Conservation (phyloP, 768 basidiomycete species). For the Xerocomus potaroensis region DNA sequence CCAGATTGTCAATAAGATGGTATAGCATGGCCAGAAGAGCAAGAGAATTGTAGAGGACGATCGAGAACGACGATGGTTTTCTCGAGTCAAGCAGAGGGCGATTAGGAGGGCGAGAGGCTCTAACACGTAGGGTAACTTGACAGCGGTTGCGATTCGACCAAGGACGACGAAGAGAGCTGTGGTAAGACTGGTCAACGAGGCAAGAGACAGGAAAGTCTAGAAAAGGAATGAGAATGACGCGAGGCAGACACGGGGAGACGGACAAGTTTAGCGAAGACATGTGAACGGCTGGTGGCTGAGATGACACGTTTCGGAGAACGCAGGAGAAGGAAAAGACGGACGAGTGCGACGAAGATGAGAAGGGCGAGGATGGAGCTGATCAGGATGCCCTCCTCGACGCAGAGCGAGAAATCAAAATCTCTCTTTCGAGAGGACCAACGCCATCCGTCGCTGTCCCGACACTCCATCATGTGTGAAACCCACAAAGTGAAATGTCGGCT, state of each 20-base stretch:
- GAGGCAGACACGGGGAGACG: constrained; percentile 23
- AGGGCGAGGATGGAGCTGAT: neutral
- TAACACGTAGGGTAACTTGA: constrained; percentile 50
- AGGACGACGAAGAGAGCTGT: constrained; percentile 39
- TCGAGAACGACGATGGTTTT: constrained; percentile 68
- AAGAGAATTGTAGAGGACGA: constrained; percentile 70
- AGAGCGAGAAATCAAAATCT: neutral
- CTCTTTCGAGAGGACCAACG: neutral
- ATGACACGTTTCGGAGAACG: constrained; percentile 28
- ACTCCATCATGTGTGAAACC: neutral
- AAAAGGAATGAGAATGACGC: neutral
- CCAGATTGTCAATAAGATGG: constrained; percentile 47
- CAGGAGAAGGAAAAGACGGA: constrained; percentile 13
- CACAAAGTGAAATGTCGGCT: no score
- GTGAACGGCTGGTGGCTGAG: constrained; percentile 45
- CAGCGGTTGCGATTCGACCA: constrained; percentile 33
- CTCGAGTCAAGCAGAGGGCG: constrained; percentile 49
- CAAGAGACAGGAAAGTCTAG: constrained; percentile 47
- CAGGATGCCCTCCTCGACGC: neutral
- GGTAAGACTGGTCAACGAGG: constrained; percentile 43
- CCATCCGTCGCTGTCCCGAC: neutral
- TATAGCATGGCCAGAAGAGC: constrained; percentile 78
- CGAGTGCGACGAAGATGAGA: no score
- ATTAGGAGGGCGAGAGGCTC: constrained; percentile 52
- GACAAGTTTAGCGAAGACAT: constrained; percentile 66